Evolutionary conservation across 768 basidiomycete species (phyloP).

Genomic region (Trametes cubensis): DNA sequence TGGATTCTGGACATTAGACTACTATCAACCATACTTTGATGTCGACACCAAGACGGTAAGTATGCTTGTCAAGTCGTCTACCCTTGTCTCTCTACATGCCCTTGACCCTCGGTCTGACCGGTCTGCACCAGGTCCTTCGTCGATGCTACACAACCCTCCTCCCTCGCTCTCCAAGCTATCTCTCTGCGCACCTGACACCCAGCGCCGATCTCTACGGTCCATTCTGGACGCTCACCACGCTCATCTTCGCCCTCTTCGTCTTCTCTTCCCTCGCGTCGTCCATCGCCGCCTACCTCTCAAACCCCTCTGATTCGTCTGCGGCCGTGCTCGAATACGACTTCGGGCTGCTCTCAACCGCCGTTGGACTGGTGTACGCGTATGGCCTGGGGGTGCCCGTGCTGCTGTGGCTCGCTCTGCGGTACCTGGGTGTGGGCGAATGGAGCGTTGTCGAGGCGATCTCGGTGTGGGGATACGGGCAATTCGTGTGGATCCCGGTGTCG

Average conservation of each 20-base stretch:
- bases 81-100: slow-evolving; percentile 12
- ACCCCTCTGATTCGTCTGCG: slow-evolving; percentile 39
- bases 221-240: slow-evolving; percentile 96
- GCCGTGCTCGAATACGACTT: slow-evolving; percentile 80
- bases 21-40: slow-evolving; percentile 88
- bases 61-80: neutral
- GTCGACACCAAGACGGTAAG: slow-evolving; percentile 77
- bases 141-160: slow-evolving; percentile 79
- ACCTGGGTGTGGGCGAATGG: slow-evolving; percentile 89
- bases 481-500: slow-evolving; percentile 88
- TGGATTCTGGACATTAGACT: slow-evolving; percentile 81
- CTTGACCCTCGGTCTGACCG: slow-evolving; percentile 12
- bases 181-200: slow-evolving; percentile 64
- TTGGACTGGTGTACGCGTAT: slow-evolving; percentile 85
- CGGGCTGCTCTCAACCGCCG: slow-evolving; percentile 78
- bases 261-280: slow-evolving; percentile 91
- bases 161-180: slow-evolving; percentile 68
- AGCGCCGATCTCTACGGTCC: slow-evolving; percentile 83
- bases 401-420: slow-evolving; percentile 84
- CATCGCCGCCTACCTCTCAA: slow-evolving; percentile 82
- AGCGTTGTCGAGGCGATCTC: slow-evolving; percentile 80
- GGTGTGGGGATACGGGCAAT: slow-evolving; percentile 80
- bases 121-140: slow-evolving; percentile 57
- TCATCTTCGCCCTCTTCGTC: slow-evolving; percentile 91
- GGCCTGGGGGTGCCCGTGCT: slow-evolving; percentile 79